phyloP scores from a whole-genome alignment of 768 basidiomycete genomes.

The Russula ochroleuca region DNA sequence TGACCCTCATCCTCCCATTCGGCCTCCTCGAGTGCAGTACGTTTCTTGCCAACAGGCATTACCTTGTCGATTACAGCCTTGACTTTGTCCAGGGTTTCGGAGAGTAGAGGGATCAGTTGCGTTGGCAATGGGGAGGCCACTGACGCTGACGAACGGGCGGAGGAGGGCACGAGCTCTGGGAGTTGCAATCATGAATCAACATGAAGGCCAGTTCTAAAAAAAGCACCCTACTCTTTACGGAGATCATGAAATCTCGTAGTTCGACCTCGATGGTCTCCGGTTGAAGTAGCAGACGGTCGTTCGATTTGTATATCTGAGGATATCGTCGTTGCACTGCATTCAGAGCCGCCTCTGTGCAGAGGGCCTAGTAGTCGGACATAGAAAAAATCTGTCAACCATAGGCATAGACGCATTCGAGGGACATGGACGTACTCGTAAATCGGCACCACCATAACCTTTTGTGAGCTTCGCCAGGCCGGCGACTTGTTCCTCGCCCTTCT shows the following conservation, averaged over 20 bases:
- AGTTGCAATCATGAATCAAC: conserved; percentile 13
- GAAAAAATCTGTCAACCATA: conserved; percentile 30
- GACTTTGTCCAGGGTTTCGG: conserved; percentile 61
- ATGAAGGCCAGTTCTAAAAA: conserved; percentile 4
- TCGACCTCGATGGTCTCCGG: conserved; percentile 82
- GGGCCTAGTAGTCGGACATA: conserved; percentile 50
- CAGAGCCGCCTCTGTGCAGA: conserved; percentile 94
- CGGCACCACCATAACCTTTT: conserved; percentile 97
- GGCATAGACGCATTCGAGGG: conserved; percentile 11
- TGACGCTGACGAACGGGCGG: conserved; percentile 85
- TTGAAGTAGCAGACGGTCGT: conserved; percentile 76
- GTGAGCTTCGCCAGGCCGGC: conserved; percentile 81
- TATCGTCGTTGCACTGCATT: conserved; percentile 96
- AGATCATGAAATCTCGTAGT: conserved; percentile 94
- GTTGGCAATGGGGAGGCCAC: conserved; percentile 78
- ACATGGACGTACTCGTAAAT: conserved; percentile 68
- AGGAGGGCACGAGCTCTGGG: conserved; percentile 89
- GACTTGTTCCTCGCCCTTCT: conserved; percentile 44
- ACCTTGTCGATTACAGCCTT: conserved; percentile 68
- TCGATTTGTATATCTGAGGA: conserved; percentile 94
- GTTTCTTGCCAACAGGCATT: conserved; percentile 75
- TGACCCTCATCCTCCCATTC: conserved; percentile 83
- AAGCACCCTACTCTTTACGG: conserved; percentile 78
- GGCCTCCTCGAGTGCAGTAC: conserved; percentile 88
- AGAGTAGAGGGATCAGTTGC: conserved; percentile 78